These are phyloP conservation scores for Cytospora chrysosperma DNA, from an alignment of 2,329 filamentous ascomycete genomes.

Conservation along the genomic window DNA sequence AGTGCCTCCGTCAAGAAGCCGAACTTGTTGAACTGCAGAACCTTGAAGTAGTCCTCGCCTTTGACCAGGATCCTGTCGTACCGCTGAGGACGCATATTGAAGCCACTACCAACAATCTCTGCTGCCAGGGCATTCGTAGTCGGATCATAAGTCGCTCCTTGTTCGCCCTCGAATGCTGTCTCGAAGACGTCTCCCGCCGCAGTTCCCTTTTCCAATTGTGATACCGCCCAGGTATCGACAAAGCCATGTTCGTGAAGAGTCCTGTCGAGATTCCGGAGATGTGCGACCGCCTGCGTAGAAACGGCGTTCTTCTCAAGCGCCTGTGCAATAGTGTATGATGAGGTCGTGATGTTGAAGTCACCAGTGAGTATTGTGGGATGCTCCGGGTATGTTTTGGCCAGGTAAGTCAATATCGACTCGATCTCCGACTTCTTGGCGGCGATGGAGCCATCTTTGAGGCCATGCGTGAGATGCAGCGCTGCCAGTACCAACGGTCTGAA, in stretches of 20 bases:
- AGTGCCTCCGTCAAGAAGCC: constrained; percentile 41
- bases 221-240: constrained; percentile 51
- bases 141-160: constrained; percentile 66
- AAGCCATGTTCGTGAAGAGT: constrained; percentile 47
- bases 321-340: constrained; percentile 51
- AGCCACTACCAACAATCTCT: constrained; percentile 44
- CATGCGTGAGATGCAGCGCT: constrained; percentile 61
- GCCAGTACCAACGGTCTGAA: constrained; percentile 49
- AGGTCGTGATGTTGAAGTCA: constrained; percentile 65
- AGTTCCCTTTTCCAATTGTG: constrained; percentile 44
- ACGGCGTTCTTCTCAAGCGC: constrained; percentile 54
- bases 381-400: constrained; percentile 40
- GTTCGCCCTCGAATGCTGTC: constrained; percentile 55
- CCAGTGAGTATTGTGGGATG: constrained; percentile 59
- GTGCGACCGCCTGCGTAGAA: constrained; percentile 45
- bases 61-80: constrained; percentile 64
- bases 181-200: constrained; percentile 36
- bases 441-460: constrained; percentile 58
- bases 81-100: constrained; percentile 58
- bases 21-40: constrained; percentile 57
- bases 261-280: constrained; percentile 46
- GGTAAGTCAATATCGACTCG: constrained; percentile 46
- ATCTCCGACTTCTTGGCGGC: constrained; percentile 57
- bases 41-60: constrained; percentile 38
- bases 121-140: constrained; percentile 55